phyloP scores from a whole-genome alignment of 2,329 filamentous ascomycete species.

The Phaeosphaeria sp. region DNA sequence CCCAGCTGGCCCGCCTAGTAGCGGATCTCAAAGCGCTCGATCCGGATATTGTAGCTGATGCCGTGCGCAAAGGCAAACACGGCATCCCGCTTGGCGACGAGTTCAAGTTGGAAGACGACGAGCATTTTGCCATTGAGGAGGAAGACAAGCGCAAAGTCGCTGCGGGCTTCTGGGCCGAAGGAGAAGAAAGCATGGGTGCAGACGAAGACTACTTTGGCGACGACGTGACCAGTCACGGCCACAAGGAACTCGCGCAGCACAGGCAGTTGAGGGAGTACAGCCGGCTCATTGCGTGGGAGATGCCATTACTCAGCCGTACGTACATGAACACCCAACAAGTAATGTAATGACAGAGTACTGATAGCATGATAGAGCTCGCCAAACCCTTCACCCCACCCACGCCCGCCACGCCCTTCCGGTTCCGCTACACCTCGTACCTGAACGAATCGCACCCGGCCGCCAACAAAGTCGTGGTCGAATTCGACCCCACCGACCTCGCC shows the following conservation, averaged over 20 bases:
- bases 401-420: conserved; percentile 75
- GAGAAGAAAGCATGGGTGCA: conserved; percentile 60
- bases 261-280: conserved; percentile 89
- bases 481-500: conserved; percentile 74
- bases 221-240: conserved; percentile 82
- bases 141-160: conserved; percentile 19
- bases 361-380: conserved; percentile 68
- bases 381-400: conserved; percentile 79
- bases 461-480: conserved; percentile 93
- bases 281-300: conserved; percentile 89
- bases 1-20: conserved; percentile 29
- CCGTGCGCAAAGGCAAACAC: conserved; percentile 29
- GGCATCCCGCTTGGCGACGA: conserved; percentile 23
- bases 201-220: conserved; percentile 74
- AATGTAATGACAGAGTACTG: too few species aligned
- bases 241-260: conserved; percentile 86
- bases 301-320: conserved; percentile 88
- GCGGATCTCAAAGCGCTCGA: conserved; percentile 33
- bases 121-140: conserved; percentile 31
- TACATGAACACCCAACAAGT: too few species aligned
- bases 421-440: conserved; percentile 97
- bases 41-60: conserved; percentile 27
- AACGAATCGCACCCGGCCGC: conserved; percentile 90
- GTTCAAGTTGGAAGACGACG: conserved; percentile 27
- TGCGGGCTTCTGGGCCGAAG: conserved; percentile 46